Evolutionary conservation across 805 yeast species (phyloP), one percentile per base, ranked within the genome.

Genomic region (Kazachstania psychrophila): DNA sequence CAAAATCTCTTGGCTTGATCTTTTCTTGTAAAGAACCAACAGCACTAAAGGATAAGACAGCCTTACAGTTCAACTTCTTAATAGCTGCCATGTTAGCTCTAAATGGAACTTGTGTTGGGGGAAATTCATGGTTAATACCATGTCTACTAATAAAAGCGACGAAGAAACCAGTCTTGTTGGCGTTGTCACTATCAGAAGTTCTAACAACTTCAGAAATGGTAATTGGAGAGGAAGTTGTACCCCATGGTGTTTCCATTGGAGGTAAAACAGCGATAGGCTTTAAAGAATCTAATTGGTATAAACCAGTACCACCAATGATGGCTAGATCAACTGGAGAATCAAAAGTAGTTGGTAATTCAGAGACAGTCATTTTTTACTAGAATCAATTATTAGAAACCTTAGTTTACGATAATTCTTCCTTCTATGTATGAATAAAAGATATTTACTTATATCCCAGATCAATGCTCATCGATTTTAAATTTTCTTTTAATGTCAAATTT

Each of bases 301-400:
- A 72, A n/a, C 99, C 99, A 4, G 98, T 92, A 28, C 98, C 98
- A 28, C 98, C 98, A 58, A 92, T 92, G 48, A 92, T 75, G 24
- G 95, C 97, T 29, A 92, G 69, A 27, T 74, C 70, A 18, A 92
- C 83, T 6, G 49, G 34, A 7, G 54, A 56, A 23, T 46, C 48
- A 20, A 57, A 57, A 20, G 40, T 37, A 5, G 34, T 27, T 8
- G 59, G 53, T 28, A 54, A 27, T n/a, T 45, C 48, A 17, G 54
- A 33, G 18, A 42, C 32, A 9, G 56, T 54, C 59, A 53, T 54
- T n/a, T n/a, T n/a, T n/a, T n/a, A n/a, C n/a, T n/a, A n/a, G n/a
- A n/a, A n/a, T n/a, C n/a, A n/a, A n/a, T n/a, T n/a, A n/a, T n/a
- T n/a, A n/a, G n/a, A n/a, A n/a, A n/a, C n/a, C n/a, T n/a, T n/a